Base-by-base conservation (phyloP, 2,329 filamentous ascomycete species). In the Annulohypoxylon truncatum region DNA sequence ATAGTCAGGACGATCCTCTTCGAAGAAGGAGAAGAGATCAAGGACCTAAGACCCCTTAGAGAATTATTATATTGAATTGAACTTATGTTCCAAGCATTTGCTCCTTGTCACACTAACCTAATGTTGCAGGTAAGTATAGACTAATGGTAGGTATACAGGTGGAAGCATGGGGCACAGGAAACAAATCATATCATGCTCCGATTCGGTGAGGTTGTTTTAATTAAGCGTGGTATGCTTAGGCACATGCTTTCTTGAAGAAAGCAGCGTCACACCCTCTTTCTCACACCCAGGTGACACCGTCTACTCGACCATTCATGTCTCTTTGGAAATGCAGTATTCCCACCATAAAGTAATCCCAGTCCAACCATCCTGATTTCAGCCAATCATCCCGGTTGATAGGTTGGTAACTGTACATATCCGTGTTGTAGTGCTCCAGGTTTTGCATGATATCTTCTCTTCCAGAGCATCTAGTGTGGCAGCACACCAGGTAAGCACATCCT, bases 331-430 rank as follows among this genome's bases (percentile, higher is more conserved):
- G 50, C 7, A 53, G 13, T 2, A 53, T 18, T 13, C 50, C 50
- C 13, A 53, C 50, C 50, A 53, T 53, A 15, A 18, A 53, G 20
- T 53, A 40, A 33, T 53, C 50, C 50, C 50, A 53, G 2, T 53
- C 50, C 50, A 53, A 28, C 50, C 50, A 53, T 9, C 50, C 33
- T 4, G 13, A 33, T 20, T 24, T 53, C 10, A 53, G 22, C 50
- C 50, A 53, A 20, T 53, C 26, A 53, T 53, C 50, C 5, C 50
- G 22, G n/a, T 53, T 4, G 12, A 13, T 53, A 8, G 50, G 50
- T 13, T 53, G 50, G 50, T 53, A 53, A n/a, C 50, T 53, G 50
- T 53, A 53, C 50, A 53, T 53, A 13, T 53, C 50, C n/a, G 40
- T n/a, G 4, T 53, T 53, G 50, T 53, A 53, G 50, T 53, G 22